A percentile compares a stretch with the other conserved stretches of the same genome.
phyloP scores from a whole-genome alignment of 805 yeast species.

The Pichia eremophila region DNA sequence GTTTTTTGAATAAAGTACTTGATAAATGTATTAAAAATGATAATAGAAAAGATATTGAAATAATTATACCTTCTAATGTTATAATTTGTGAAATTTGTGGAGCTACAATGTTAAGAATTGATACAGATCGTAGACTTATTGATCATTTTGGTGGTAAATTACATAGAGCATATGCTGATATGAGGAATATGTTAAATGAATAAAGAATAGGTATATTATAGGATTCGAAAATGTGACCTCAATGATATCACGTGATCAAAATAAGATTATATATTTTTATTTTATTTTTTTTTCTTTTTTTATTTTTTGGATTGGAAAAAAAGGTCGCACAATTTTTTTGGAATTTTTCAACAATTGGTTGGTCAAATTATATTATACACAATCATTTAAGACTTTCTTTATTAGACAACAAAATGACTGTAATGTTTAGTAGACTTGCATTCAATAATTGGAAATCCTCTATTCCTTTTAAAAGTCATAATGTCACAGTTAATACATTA shows the following conservation, averaged over 20 bases:
- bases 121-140: neutral
- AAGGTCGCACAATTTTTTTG: no score
- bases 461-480: no score
- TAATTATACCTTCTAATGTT: neutral
- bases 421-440: slow-evolving; percentile 4
- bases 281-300: no score
- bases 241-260: no score
- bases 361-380: no score
- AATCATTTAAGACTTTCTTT: neutral
- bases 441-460: slow-evolving; percentile 1
- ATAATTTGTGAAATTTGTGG: neutral
- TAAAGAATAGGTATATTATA: neutral
- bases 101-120: neutral
- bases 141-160: neutral
- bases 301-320: no score
- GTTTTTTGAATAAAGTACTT: neutral
- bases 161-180: neutral
- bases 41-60: neutral
- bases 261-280: no score
- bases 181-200: neutral
- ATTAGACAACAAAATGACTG: neutral
- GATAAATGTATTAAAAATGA: neutral
- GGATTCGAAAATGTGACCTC: no score
- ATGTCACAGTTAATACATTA: neutral
- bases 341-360: no score